Evolutionary conservation across 805 yeast genomes (phyloP), one percentile per base, ranked within the genome.

Genomic region (Candida vartiovaarae): DNA sequence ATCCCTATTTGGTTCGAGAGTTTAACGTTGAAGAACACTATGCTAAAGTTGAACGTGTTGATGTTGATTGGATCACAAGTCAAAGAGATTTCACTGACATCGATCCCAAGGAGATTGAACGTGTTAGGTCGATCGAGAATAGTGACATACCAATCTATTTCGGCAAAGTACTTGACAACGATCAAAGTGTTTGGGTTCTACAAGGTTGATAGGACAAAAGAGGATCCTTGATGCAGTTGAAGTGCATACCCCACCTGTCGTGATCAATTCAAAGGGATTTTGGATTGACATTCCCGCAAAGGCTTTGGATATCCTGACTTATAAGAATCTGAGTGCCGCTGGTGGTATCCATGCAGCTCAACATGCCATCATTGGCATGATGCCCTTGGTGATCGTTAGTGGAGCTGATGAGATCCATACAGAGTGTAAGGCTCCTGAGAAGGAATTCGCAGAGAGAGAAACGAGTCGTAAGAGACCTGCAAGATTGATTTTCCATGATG

Each of bases 281-380:
- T 93, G 98, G 98, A 74, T 93, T 6, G 96, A 93, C 60, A 72
- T 93, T 1, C 95, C 96, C 0, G 57, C 62, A 3, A 55, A 56
- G n/a, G 85, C 87, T 0, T 56, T 90, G 10, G 79, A 78, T 1
- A 47, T 79, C 3, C 68, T 91, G 30, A 64, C 69, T 3, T 61
- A 59, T 3, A 87, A 88, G 51, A 54, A 68, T 2, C 64, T 93
- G 37, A 84, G 76, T 45, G 66, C 82, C 2, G 91, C 98, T 0
- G 99, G 86, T 5, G 95, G 93, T 0, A 86, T 93, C n/a, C 99
- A 93, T 65, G 97, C 95, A 2, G 95, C 96, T 0, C 91, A 89
- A 51, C 99, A 93, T 67, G 88, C 88, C 0, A 66, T 93, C 2
- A 81, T 93, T 74, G 81, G 85, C 38, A 72, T 86, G 46, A 59